These are phyloP conservation scores for Hebeloma cylindrosporum DNA, from an alignment of 768 basidiomycete genomes.

Conservation along the genomic window DNA sequence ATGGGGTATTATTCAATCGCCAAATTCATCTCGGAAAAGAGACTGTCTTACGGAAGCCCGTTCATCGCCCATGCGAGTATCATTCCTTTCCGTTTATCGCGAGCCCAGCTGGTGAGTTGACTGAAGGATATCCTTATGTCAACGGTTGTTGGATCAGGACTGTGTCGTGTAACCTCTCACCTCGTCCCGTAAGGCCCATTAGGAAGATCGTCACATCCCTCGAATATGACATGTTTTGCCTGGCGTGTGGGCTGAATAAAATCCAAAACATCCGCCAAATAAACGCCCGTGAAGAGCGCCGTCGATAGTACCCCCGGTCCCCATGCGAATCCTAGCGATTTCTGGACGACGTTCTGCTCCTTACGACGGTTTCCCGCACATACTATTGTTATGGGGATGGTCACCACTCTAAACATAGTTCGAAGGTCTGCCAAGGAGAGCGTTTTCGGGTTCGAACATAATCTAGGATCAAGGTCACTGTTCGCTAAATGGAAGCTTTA, in stretches of 20 bases:
- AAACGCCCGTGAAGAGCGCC: slow-evolving; percentile 60
- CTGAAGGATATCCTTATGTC: slow-evolving; percentile 9
- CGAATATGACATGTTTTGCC: slow-evolving; percentile 56
- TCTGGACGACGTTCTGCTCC: slow-evolving; percentile 61
- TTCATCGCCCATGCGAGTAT: slow-evolving; percentile 60
- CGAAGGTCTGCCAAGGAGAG: slow-evolving; percentile 48
- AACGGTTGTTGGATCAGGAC: too few species aligned
- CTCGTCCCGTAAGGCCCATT: slow-evolving; percentile 62
- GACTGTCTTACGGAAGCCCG: slow-evolving; percentile 38
- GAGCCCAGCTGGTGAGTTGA: slow-evolving; percentile 46
- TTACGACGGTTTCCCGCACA: slow-evolving; percentile 68
- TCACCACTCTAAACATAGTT: slow-evolving; percentile 49
- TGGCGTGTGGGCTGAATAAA: slow-evolving; percentile 38
- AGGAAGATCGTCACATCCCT: slow-evolving; percentile 56
- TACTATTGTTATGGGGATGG: slow-evolving; percentile 58
- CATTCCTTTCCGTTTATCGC: slow-evolving; percentile 49
- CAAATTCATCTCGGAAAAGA: slow-evolving; percentile 6
- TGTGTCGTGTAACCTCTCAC: slow-evolving; percentile 8
- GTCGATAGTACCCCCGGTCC: slow-evolving; percentile 52
- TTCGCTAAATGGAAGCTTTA: too few species aligned
- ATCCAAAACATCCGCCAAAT: slow-evolving; percentile 53
- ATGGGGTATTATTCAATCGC: background rate
- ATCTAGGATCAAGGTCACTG: too few species aligned
- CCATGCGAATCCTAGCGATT: slow-evolving; percentile 58
- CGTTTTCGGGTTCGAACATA: slow-evolving; percentile 33